A percentile compares a stretch with the other conserved stretches of the same genome.
These are phyloP conservation scores for Porpolomopsis calyptriformis DNA, from an alignment of 768 basidiomycete species.

Conservation along the genomic window DNA sequence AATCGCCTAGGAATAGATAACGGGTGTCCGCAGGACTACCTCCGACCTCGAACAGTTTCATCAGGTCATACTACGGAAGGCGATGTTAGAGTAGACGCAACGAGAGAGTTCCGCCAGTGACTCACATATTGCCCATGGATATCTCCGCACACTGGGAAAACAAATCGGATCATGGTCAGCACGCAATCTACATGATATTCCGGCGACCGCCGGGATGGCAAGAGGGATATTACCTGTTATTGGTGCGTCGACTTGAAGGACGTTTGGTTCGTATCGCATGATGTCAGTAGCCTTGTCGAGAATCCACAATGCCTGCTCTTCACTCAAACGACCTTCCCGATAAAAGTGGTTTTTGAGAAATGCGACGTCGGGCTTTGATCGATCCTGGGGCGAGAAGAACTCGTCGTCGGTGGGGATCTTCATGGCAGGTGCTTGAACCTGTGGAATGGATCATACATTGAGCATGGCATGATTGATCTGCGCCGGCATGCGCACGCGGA, in stretches of 20 bases:
- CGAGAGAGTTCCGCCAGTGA: constrained; percentile 13
- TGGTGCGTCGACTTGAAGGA: constrained; percentile 91
- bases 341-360: constrained; percentile 99
- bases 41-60: constrained; percentile 93
- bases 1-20: constrained; percentile 88
- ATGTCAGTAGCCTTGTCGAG: constrained; percentile 79
- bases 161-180: background rate
- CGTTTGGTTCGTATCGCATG: constrained; percentile 75
- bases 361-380: constrained; percentile 85
- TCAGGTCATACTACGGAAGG: constrained; percentile 66
- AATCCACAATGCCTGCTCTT: constrained; percentile 93
- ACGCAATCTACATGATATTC: background rate
- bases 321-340: constrained; percentile 85
- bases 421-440: constrained; percentile 99
- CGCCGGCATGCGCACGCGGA: background rate
- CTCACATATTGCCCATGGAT: constrained; percentile 98
- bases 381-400: constrained; percentile 79
- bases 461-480: background rate
- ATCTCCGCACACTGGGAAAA: constrained; percentile 79
- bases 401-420: constrained; percentile 82
- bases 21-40: constrained; percentile 90
- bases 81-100: constrained; percentile 6
- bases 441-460: constrained; percentile 2
- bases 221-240: constrained; percentile 68
- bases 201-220: no score